Base-by-base conservation (phyloP, 129 eudicot genomes). In the Centrapalus pauciflorus region DNA sequence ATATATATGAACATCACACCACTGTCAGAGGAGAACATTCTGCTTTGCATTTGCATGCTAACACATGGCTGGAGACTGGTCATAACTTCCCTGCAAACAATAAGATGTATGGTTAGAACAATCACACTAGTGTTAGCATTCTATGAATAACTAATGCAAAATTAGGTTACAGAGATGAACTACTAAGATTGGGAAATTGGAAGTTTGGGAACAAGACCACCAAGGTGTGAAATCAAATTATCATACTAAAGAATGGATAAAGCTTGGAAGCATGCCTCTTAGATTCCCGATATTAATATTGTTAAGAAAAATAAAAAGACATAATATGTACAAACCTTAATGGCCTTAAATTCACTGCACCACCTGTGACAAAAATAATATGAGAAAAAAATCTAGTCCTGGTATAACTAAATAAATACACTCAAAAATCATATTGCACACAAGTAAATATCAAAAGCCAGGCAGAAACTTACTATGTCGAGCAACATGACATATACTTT, bases 21-120 rank as follows among this genome's bases (percentile, higher is more conserved):
- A 70, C 73, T 71, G 20, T 80, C 85, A 32, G 97, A 90, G 19
- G 95, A 81, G 81, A 90, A 84, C 56, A 71, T 50, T 79, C 86
- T 75, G 75, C 58, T 79, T 61, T 75, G 69, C 58, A 79, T 72
- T 71, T 72, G 81, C 71, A 71, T 57, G 68, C 57, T 71, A 57
- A 76, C 68, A 46, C 54, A 40, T n/a, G 77, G 75, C 60, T 72
- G 81, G 55, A 82, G 73, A 64, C 64, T 61, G 75, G 70, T 75
- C 69, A 71, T 76, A 73, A 66, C 64, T 64, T 72, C 89, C 77
- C 97, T 87, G 89, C 60, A 41, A 38, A 40, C 28, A 71, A 70
- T 10, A 60, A 54, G 56, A 25, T 24, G 54, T 43, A 4, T 16
- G 38, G 33, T 75, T 13, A 56, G 33, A 64, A 9, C 62, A 37